Percentiles rank a stretch among this genome's conserved stretches.
phyloP scores from a whole-genome alignment of 2,329 filamentous ascomycete genomes.

The Lasiodiplodia hormozganensis region DNA sequence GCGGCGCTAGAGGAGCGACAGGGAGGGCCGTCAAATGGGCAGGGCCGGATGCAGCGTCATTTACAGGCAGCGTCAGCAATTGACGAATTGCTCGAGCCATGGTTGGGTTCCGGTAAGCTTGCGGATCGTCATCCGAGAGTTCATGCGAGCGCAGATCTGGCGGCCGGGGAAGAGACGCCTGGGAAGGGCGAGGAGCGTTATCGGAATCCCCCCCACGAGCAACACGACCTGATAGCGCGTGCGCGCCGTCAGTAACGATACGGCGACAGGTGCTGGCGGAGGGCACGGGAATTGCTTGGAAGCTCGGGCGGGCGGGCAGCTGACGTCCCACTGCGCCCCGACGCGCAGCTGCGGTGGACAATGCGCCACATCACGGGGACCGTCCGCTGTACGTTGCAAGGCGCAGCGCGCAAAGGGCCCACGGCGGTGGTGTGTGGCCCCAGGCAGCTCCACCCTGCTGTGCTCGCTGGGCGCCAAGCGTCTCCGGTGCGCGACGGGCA shows the following conservation, averaged over 20 bases:
- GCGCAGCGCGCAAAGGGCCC: conserved; percentile 18
- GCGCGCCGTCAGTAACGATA: neutral
- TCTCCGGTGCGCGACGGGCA: conserved; percentile 5
- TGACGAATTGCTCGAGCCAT: conserved; percentile 19
- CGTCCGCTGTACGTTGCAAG: conserved; percentile 17
- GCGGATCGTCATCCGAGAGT: conserved; percentile 21
- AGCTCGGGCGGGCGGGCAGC: conserved; percentile 17
- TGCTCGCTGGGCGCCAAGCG: conserved; percentile 22
- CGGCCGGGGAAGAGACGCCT: conserved; percentile 3
- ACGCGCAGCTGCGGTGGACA: conserved; percentile 24
- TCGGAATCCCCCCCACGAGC: neutral
- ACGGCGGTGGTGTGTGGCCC: conserved; percentile 5
- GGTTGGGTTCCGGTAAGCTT: conserved; percentile 25
- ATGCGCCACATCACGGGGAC: conserved; percentile 27
- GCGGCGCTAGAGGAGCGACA: conserved; percentile 4
- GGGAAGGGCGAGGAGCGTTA: conserved; percentile 11
- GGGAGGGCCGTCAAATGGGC: conserved; percentile 10
- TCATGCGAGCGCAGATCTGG: conserved; percentile 23
- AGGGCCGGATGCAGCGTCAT: conserved; percentile 16
- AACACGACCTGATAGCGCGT: conserved; percentile 4
- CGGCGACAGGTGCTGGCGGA: neutral
- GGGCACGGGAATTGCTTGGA: neutral
- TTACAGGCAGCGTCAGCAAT: conserved; percentile 6
- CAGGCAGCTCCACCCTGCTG: conserved; percentile 24
- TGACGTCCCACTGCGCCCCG: conserved; percentile 26